Evolutionary conservation across 495 filamentous ascomycete genomes (phyloP), one percentile per base, ranked within the genome.

Genomic region (Aspergillus cristatus): DNA sequence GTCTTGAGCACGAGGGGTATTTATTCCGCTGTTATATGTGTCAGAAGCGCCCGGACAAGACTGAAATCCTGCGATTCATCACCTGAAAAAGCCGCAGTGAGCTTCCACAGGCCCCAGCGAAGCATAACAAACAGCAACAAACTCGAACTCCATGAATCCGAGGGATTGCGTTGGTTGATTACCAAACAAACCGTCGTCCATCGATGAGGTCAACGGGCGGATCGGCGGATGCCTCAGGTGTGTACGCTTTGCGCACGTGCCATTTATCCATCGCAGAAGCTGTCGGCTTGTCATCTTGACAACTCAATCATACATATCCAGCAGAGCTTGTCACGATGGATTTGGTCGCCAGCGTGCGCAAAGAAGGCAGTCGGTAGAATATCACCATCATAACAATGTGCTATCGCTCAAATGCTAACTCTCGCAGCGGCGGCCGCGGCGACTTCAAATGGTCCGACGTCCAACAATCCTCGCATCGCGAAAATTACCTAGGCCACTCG

Each of bases 401-500:
- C 15, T 10, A 16, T 25, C 10, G 13, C 17, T 35, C 40, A 38
- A 18, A 42, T 52, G 37, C 28, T 24, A 18, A 4, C 34, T 32
- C 13, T 26, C 33, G n/a, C 38, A 78, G 91, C 48, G 91, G 91
- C 49, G 91, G 91, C 50, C 80, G 80, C 53, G 81, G 77, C 64
- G 85, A 93, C 57, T 97, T 98, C 74, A 86, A 79, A 65, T 97
- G 91, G 91, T 82, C 89, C 45, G 86, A 94, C 51, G 91, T 98
- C 53, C 81, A 89, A 49, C 75, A 72, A 35, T 89, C 86, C 28
- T 61, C 72, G 28, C 88, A 96, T 50, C 86, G 91, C 48, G 90
- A 98, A 55, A 96, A 98, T 60, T 98, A 98, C 58, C 81, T 98
- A 0, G 91, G 93, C 29, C 91, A 98, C 58, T 93, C 85, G 15